Conservation (phyloP, 345 rosid species). For the Cochlearia excelsa region DNA sequence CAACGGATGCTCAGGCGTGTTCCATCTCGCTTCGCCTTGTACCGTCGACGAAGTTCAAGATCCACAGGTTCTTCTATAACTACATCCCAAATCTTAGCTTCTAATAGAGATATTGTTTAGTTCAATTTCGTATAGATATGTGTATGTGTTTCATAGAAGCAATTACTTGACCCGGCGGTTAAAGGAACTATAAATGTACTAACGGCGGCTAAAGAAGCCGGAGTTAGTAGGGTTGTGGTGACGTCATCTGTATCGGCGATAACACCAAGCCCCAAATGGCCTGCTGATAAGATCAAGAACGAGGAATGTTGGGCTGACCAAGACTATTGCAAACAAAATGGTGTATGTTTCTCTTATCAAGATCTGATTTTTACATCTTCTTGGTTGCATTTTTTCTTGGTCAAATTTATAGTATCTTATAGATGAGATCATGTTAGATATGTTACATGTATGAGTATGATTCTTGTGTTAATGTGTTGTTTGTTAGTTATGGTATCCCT, state of each 20-base stretch:
- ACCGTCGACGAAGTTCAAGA: constrained; percentile 67
- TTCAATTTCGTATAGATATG: neutral
- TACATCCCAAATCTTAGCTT: neutral
- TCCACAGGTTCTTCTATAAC: constrained; percentile 58
- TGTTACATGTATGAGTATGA: neutral
- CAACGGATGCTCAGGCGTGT: constrained; percentile 70
- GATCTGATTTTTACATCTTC: constrained; percentile 2
- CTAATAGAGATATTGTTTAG: neutral
- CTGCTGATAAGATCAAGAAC: constrained; percentile 56
- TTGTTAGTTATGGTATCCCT: constrained; percentile 78
- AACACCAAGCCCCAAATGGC: constrained; percentile 86
- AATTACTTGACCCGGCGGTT: constrained; percentile 81
- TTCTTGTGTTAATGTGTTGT: constrained; percentile 18
- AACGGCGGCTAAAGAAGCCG: constrained; percentile 68
- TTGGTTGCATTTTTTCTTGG: neutral
- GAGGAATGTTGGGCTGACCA: constrained; percentile 88
- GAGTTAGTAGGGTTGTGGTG: constrained; percentile 76
- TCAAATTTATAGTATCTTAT: neutral
- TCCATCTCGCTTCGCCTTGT: constrained; percentile 95
- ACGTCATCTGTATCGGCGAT: constrained; percentile 83
- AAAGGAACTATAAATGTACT: constrained; percentile 79
- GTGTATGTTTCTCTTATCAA: constrained; percentile 40
- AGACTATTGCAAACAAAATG: constrained; percentile 67
- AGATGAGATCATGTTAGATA: neutral
- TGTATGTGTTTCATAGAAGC: constrained; percentile 40